Conservation (phyloP, 208 protist species). For the Spongospora subterranea region DNA sequence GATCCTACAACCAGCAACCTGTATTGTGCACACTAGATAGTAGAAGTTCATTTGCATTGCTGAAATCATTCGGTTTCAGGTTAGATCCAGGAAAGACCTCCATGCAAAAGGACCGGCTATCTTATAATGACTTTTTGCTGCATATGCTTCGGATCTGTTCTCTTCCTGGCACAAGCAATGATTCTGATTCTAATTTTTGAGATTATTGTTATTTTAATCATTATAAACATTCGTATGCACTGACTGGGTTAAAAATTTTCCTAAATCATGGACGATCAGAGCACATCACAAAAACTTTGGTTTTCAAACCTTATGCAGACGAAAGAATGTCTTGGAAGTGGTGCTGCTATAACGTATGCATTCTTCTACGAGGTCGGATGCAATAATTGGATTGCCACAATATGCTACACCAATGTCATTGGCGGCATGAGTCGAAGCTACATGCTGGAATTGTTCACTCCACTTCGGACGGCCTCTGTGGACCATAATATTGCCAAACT, state of each 20-base stretch:
- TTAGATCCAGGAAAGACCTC: no score
- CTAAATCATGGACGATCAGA: no score
- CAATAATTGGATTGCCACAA: constrained; percentile 44
- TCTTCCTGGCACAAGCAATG: neutral
- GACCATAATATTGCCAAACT: constrained; percentile 27
- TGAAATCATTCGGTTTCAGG: no score
- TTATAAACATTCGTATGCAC: neutral
- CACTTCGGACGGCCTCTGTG: constrained; percentile 55
- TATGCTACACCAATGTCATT: constrained; percentile 52
- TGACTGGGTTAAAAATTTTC: constrained; percentile 4
- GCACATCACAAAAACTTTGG: no score
- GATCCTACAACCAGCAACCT: no score
- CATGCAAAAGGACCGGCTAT: neutral
- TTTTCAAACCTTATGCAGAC: constrained; percentile 48
- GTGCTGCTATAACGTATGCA: constrained; percentile 7
- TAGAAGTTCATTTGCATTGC: no score
- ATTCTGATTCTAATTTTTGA: neutral
- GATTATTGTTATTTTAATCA: neutral
- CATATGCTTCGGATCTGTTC: neutral
- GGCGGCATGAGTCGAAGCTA: neutral
- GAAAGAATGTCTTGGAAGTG: constrained; percentile 43
- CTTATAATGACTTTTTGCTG: neutral
- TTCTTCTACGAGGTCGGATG: neutral
- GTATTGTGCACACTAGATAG: no score
- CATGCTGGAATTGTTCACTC: constrained; percentile 10